Conservation (phyloP, 441 rosid species). For the Gossypium lobatum region DNA sequence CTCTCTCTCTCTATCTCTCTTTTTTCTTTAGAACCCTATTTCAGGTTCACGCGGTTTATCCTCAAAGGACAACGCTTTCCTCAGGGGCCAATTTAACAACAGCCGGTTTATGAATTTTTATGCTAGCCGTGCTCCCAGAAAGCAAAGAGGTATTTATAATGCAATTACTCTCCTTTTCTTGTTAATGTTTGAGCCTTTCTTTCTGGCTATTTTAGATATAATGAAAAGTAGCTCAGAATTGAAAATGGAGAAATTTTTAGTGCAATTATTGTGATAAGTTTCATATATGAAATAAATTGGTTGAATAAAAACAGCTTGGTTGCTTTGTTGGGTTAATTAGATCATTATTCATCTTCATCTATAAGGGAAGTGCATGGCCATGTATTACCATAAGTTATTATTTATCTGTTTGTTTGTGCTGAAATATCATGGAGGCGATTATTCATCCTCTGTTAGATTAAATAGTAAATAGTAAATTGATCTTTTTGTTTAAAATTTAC, state of each 20-base stretch:
- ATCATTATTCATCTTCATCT: background rate
- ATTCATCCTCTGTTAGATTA: too few relatives aligned
- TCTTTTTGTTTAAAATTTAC: too few relatives aligned
- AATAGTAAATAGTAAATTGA: too few relatives aligned
- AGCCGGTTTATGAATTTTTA: slow-evolving; percentile 16
- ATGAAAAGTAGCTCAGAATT: background rate
- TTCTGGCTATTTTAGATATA: background rate
- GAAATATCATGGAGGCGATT: background rate
- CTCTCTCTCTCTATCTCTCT: too few relatives aligned
- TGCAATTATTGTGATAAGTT: background rate
- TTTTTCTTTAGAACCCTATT: slow-evolving; percentile 32
- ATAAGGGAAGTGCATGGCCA: background rate
- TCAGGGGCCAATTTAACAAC: slow-evolving; percentile 35
- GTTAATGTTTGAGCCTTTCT: background rate
- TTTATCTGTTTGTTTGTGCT: background rate
- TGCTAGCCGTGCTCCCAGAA: slow-evolving; percentile 21
- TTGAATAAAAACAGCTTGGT: background rate
- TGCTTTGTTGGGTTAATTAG: background rate
- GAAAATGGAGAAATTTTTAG: background rate
- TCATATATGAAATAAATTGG: background rate
- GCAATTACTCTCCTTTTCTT: background rate
- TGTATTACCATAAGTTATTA: background rate
- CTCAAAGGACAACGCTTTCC: slow-evolving; percentile 39
- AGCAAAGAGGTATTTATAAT: slow-evolving; percentile 30
- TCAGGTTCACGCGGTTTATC: slow-evolving; percentile 38